Evolutionary conservation across 768 basidiomycete genomes (phyloP).

Genomic region (Serpula lacrymans): DNA sequence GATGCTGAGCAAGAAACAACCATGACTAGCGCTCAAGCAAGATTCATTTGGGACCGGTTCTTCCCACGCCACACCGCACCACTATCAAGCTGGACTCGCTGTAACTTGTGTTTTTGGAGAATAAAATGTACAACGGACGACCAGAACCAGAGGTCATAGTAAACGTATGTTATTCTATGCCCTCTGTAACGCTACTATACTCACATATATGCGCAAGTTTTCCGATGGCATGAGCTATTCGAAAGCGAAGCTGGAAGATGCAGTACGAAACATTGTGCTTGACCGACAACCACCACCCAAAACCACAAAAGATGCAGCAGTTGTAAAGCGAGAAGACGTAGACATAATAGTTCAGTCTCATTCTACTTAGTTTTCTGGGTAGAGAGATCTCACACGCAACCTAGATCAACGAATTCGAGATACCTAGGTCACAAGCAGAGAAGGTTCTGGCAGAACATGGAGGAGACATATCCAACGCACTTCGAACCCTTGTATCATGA

Average conservation of each 20-base stretch:
- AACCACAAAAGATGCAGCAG: conserved; percentile 26
- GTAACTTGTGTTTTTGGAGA: too few relatives aligned
- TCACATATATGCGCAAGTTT: too few relatives aligned
- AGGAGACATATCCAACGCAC: conserved; percentile 24
- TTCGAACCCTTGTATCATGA: conserved; percentile 26
- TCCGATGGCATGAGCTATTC: conserved; percentile 46
- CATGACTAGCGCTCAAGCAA: too few relatives aligned
- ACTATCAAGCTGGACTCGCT: too few relatives aligned
- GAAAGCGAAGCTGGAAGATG: conserved; percentile 29
- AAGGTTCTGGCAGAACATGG: conserved; percentile 25
- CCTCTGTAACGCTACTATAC: too few relatives aligned
- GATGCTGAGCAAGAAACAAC: too few relatives aligned
- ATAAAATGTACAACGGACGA: too few relatives aligned
- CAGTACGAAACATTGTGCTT: conserved; percentile 50
- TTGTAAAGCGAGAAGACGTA: conserved; percentile 25
- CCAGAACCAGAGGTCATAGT: too few relatives aligned
- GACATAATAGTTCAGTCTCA: conserved; percentile 18
- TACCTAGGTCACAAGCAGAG: conserved; percentile 25
- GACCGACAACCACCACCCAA: conserved; percentile 55
- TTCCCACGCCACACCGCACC: too few relatives aligned
- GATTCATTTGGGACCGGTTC: too few relatives aligned
- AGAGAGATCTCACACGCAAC: too few relatives aligned
- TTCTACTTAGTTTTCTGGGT: background rate
- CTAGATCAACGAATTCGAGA: conserved; percentile 28
- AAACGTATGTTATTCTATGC: too few relatives aligned